Conservation (phyloP, 2,329 filamentous ascomycete species). For the Fusarium metavorans region DNA sequence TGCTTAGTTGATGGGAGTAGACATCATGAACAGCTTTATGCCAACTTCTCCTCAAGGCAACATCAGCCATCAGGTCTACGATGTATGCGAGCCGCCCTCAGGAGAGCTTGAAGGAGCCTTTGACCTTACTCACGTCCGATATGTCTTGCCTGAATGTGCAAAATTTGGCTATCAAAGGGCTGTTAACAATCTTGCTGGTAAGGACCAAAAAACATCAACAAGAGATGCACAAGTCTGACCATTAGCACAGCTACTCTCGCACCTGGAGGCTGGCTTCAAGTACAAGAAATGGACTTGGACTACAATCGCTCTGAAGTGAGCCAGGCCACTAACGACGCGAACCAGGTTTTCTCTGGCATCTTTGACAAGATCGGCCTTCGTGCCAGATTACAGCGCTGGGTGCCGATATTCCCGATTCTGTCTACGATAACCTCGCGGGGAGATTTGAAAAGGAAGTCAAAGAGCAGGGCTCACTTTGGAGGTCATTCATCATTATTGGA, state of each 20-base stretch:
- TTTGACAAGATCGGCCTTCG: constrained; percentile 23
- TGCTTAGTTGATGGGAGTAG: constrained; percentile 23
- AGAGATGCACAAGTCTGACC: not conserved
- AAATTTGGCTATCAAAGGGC: constrained; percentile 7
- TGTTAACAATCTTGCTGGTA: constrained; percentile 1
- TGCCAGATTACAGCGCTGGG: not conserved
- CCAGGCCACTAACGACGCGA: constrained; percentile 15
- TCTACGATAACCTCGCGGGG: not conserved
- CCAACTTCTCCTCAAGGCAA: not conserved
- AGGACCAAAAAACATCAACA: rapidly evolving
- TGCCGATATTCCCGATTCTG: not conserved
- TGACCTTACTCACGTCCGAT: constrained; percentile 19
- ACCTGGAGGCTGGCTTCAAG: constrained; percentile 20
- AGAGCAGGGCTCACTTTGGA: constrained; percentile 12
- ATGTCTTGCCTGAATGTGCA: constrained; percentile 1
- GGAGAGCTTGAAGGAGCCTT: not conserved
- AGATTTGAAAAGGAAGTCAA: constrained; percentile 24
- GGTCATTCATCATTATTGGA: constrained; percentile 1
- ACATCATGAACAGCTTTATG: constrained; percentile 17
- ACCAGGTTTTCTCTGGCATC: not conserved
- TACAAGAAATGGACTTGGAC: constrained; percentile 24
- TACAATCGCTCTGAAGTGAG: not conserved
- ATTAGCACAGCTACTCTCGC: not conserved
- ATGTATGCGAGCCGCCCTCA: not conserved
- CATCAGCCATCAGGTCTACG: constrained; percentile 11